Conservation (phyloP, 75 land plant species). For the Pseudotsuga menziesii region DNA sequence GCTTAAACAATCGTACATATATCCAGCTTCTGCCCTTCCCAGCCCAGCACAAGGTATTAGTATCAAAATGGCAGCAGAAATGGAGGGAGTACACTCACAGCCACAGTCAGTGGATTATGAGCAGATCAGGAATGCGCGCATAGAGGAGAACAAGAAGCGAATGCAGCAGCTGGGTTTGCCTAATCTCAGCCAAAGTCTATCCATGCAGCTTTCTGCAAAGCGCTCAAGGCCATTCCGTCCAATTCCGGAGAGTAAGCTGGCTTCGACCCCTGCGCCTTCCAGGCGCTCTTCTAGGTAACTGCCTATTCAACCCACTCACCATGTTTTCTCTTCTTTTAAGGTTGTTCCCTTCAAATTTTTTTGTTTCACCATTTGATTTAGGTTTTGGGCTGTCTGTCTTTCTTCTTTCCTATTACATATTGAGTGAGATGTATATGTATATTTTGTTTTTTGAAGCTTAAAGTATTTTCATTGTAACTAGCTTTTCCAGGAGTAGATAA, state of each 20-base stretch:
- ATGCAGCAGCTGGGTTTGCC: constrained; percentile 67
- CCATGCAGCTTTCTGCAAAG: not conserved
- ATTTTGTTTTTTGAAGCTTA: not conserved
- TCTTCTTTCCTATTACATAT: too few species aligned
- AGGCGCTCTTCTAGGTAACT: constrained; percentile 29
- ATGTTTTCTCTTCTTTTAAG: not conserved
- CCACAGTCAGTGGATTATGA: constrained; percentile 35
- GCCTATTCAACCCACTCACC: too few species aligned
- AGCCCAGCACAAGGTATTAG: too few species aligned
- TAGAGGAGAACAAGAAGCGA: constrained; percentile 64
- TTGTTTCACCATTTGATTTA: too few species aligned
- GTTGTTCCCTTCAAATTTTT: not conserved
- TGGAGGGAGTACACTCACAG: too few species aligned
- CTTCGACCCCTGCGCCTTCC: not conserved
- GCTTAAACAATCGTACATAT: too few species aligned
- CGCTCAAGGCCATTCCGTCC: not conserved
- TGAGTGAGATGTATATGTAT: too few species aligned
- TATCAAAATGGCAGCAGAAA: too few species aligned
- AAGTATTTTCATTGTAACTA: not conserved
- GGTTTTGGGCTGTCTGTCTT: too few species aligned
- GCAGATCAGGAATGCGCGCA: constrained; percentile 48
- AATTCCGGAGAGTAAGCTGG: not conserved
- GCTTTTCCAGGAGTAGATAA: not conserved
- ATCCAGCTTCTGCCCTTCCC: too few species aligned
- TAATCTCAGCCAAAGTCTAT: constrained; percentile 29